Percentiles rank a stretch among this genome's conserved stretches.
Conservation (phyloP, 2,329 filamentous ascomycete genomes). For the Emericellopsis atlantica region DNA sequence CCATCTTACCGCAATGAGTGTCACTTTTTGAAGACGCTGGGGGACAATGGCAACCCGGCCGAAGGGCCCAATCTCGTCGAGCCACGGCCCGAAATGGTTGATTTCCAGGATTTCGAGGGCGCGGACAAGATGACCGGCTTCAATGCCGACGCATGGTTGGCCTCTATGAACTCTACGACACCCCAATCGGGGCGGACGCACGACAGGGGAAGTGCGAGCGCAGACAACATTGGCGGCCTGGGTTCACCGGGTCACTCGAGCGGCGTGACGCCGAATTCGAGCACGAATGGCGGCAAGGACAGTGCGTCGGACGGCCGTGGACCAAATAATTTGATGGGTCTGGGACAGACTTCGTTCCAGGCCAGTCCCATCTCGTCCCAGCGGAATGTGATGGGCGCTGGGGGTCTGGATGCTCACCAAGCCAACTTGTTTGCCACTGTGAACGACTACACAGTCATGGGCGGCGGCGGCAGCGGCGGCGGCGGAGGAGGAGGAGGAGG, state of each 20-base stretch:
- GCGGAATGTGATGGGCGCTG: conserved; percentile 23
- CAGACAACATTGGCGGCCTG: conserved; percentile 12
- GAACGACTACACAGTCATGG: conserved; percentile 18
- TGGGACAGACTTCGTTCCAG: conserved; percentile 32
- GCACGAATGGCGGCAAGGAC: conserved; percentile 16
- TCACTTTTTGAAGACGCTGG: conserved; percentile 25
- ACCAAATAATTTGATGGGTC: conserved; percentile 6
- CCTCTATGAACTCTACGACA: conserved; percentile 21
- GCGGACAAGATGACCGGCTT: conserved; percentile 12
- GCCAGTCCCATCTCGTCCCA: conserved; percentile 35
- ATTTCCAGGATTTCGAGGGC: conserved; percentile 7
- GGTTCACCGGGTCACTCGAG: conserved; percentile 37
- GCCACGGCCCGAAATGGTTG: conserved; percentile 11
- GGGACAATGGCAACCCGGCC: conserved; percentile 26
- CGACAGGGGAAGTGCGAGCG: conserved; percentile 2
- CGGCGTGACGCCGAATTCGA: conserved; percentile 48
- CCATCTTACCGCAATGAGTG: conserved; percentile 30
- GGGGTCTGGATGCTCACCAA: conserved; percentile 22
- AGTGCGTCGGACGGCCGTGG: conserved; percentile 1
- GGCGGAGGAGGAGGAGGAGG: conserved; percentile 1
- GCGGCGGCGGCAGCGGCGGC: neutral
- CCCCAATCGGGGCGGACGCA: conserved; percentile 19
- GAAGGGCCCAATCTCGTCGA: conserved; percentile 26
- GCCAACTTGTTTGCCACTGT: conserved; percentile 24
- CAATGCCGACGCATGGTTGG: conserved; percentile 21